Base-by-base conservation (phyloP, 495 filamentous ascomycete genomes). In the Hyaloscypha bicolor region DNA sequence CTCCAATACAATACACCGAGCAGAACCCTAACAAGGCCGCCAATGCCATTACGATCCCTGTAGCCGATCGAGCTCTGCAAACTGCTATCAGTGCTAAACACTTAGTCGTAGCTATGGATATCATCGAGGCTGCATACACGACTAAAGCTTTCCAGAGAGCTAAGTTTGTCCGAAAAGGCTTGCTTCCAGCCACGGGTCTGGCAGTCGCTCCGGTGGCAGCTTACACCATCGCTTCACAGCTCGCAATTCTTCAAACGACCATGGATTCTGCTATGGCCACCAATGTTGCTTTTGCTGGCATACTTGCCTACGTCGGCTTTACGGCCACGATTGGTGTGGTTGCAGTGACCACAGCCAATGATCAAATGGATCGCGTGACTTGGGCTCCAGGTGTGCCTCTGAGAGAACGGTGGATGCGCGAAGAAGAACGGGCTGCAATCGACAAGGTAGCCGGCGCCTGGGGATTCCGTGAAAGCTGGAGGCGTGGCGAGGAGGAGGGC, bases 281-380 rank as follows among this genome's bases (percentile, higher is more conserved):
- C 16, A 86, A 84, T n/a, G 86, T 95, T 63, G 88, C 89, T 0
- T 94, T 97, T 71, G 86, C 82, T 4, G 95, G 93, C 11, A 90
- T 91, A 16, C 69, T 95, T 29, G 89, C 92, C 16, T 99, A 97
- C 74, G 81, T 95, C 16, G 87, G 83, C 2, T 89, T 92, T 60
- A 92, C 91, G 9, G 88, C 85, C 3, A 90, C 88, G 1, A 84
- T 97, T 55, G 95, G 94, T 6, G 72, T 93, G n/a, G 83, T 97
- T 16, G 93, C 93, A 16, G 76, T 94, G 30, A 90, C 90, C 35
- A 97, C 94, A 19, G 80, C 86, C 22, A 97, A 97, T 79, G 93
- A 97, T 76, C 93, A 98, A 75, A 96, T 97, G 91, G 88, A 93
- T 64, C 87, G 95, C 4, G 91, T 98, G 35, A 91, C 89, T 4